Conservation (phyloP, 2,329 filamentous ascomycete species). For the Chrysosporium queenslandicum region DNA sequence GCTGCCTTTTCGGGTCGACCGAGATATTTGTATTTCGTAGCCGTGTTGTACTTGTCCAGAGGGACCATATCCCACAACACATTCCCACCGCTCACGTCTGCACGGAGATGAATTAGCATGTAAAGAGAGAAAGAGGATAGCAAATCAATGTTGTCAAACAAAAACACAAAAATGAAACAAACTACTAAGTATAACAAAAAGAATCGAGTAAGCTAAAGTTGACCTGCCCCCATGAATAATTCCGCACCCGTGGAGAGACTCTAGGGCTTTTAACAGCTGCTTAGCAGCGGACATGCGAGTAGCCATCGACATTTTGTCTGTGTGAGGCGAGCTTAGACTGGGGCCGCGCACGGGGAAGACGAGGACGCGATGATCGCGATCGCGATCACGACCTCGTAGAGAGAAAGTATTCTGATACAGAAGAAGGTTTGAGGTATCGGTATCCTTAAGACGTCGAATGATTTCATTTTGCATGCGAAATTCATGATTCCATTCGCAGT, state of each 20-base stretch:
- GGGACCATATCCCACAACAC: conserved; percentile 25
- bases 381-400: conserved; percentile 2
- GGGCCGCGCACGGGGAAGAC: conserved; percentile 22
- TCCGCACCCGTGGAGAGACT: conserved; percentile 22
- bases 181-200: conserved; percentile 4
- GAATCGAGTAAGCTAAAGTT: conserved; percentile 3
- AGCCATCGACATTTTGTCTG: conserved; percentile 16
- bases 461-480: conserved; percentile 8
- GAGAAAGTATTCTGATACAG: conserved; percentile 6
- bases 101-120: conserved; percentile 11
- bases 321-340: conserved; percentile 13
- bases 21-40: conserved; percentile 23
- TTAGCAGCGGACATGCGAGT: conserved; percentile 25
- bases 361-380: conserved; percentile 15
- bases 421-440: conserved; percentile 8
- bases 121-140: conserved; percentile 9
- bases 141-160: conserved; percentile 1
- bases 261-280: conserved; percentile 23
- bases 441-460: conserved; percentile 7
- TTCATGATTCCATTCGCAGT: conserved; percentile 5
- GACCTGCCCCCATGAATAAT: conserved; percentile 24
- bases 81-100: conserved; percentile 24
- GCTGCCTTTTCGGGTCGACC: conserved; percentile 22
- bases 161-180: conserved; percentile 7
- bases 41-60: conserved; percentile 20